Evolutionary conservation across 192 early-diverging fungal genomes (phyloP), one percentile per base, ranked within the genome.

Genomic region (Podochytrium sp.): DNA sequence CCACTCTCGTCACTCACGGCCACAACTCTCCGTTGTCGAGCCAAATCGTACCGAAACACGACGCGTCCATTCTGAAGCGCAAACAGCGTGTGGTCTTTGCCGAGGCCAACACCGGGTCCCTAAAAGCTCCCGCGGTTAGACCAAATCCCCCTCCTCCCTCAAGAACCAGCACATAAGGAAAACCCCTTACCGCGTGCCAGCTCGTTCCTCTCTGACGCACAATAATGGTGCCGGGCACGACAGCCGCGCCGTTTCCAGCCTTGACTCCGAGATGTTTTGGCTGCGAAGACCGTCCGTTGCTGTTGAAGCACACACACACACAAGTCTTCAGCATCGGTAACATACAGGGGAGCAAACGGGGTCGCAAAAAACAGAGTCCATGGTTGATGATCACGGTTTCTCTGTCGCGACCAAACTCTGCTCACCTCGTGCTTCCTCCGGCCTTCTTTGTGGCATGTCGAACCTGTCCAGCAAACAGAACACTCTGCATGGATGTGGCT

Each of bases 211-310:
- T 59, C 67, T 87, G 85, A 0, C 81, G 60, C 41, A 87, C 42
- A 47, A 87, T 80, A 53, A 87, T 80, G 53, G 73, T 78, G 12
- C 83, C 83, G 5, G 80, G 78, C 12, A 65, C 60, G 34, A 83
- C 83, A 6, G 27, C 18, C 12, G 80, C 74, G 32, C 77, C 76
- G 60, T 87, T 69, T 3, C 63, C 49, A 12, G 65, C 55, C 62
- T 87, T 87, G 71, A 87, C 74, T 25, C 85, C 85, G 4, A 80
- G 73, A 72, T 71, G 81, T 59, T 87, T 87, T 34, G 85, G 85
- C 32, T 81, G 76, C 23, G 83, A 85, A 2, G 77, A 77, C 18
- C 85, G 80, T 5, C 80, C 80, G 81, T 87, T 87, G 63, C 69
- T 80, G 30, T 73, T 76, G 35, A 76, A 79, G 59, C 47, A 49